A percentile compares a stretch with the other conserved stretches of the same genome.
These are phyloP conservation scores for Toxoplasma gondii DNA, from an alignment of 169 alveolate genomes.

Conservation along the genomic window DNA sequence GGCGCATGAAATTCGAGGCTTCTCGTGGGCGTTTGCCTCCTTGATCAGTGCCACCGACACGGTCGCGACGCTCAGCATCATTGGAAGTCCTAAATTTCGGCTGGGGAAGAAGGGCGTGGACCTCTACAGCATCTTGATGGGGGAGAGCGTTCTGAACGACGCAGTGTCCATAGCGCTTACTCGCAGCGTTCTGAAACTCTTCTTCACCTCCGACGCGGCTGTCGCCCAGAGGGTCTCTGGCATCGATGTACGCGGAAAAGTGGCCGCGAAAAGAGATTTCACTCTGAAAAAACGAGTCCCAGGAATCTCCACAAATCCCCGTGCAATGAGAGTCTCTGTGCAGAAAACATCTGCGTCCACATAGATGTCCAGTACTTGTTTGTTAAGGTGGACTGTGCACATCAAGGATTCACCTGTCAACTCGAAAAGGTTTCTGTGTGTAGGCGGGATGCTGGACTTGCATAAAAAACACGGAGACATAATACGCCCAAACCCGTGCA, in stretches of 20 bases:
- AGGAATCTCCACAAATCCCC: too few relatives aligned
- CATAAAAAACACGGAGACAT: too few relatives aligned
- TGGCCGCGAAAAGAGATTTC: too few relatives aligned
- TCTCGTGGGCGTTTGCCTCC: constrained; percentile 48
- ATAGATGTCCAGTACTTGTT: too few relatives aligned
- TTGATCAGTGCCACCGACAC: constrained; percentile 59
- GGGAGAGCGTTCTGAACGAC: constrained; percentile 60
- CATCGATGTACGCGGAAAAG: neutral
- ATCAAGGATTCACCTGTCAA: too few relatives aligned
- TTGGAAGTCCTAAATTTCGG: constrained; percentile 27
- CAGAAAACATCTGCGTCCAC: too few relatives aligned
- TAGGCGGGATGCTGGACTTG: too few relatives aligned
- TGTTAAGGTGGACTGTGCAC: too few relatives aligned
- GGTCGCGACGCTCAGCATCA: constrained; percentile 50
- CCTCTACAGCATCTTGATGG: constrained; percentile 32
- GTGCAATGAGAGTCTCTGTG: too few relatives aligned
- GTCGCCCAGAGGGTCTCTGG: constrained; percentile 39
- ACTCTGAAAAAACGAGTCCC: too few relatives aligned
- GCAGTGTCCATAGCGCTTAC: constrained; percentile 54
- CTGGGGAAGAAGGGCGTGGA: constrained; percentile 33
- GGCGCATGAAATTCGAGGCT: neutral
- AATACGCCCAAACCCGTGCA: neutral
- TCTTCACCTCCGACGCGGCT: constrained; percentile 20
- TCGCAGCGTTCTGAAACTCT: neutral
- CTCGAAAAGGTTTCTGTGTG: too few relatives aligned